Evolutionary conservation across 2,329 filamentous ascomycete species (phyloP), one percentile per base, ranked within the genome.

Genomic region (Aureobasidium sp.): DNA sequence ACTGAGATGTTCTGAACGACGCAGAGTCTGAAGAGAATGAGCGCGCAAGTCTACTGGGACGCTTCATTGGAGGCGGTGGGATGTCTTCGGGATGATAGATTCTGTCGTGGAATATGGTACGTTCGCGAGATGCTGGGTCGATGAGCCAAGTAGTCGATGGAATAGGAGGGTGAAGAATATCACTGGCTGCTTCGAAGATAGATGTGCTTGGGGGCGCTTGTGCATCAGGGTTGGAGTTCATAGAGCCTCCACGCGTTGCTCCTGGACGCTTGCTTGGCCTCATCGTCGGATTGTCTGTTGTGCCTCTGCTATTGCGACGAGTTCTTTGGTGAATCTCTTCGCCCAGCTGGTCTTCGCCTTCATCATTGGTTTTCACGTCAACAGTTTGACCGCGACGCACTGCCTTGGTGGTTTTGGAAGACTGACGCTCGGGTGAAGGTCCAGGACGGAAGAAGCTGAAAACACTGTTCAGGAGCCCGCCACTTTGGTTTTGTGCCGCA

Each of bases 71-170:
- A 9, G 91, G 90, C 0, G 88, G 85, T 0, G 94, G 94, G 39
- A 99, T 97, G 70, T 99, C 94, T 47, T 88, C 84, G 0, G 94
- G 92, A 69, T 96, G 91, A 71, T 99, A 99, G 17, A 99, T 84
- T 12, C 94, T 87, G 73, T 99, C 94, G 73, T 99, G 94, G 75
- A 97, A 97, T 64, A 99, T 99, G 1, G 93, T 93, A 51, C 91
- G 85, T 0, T 91, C 86, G 17, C 94, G 87, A 56, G 85, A 87
- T 1, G 87, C 82, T 8, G 94, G 93, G 68, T 97, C 89, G 57
- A 92, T 83, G 41, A 99, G 80, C 74, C 91, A 99, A 48, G 91
- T 87, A 3, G 84, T 80, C 0, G 89, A 83, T 17, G 94, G 93
- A 37, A 97, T 77, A 52, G 91, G 93, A 5, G 94, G 94, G 72